Conservation (phyloP, 305 asterid species). For the Fraxinus xanthoxyloides region DNA sequence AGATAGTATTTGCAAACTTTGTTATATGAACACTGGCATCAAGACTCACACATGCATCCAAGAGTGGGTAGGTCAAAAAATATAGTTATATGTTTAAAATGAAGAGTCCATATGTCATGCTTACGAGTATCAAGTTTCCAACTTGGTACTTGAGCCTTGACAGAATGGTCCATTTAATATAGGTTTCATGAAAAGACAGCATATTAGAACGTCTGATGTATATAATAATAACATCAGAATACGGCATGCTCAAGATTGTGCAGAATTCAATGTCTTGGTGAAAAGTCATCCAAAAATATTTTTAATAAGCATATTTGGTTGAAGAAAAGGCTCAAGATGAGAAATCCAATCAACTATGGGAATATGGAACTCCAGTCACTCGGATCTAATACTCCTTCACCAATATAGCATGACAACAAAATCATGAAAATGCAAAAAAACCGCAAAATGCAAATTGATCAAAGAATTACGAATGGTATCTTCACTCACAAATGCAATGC, state of each 20-base stretch:
- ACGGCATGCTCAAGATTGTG: neutral
- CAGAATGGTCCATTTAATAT: neutral
- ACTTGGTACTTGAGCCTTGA: neutral
- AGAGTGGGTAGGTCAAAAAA: neutral
- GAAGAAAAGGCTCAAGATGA: neutral
- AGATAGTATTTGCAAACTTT: neutral
- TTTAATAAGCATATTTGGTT: neutral
- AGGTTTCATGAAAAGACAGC: neutral
- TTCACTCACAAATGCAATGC: constrained; percentile 81
- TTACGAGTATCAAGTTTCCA: neutral
- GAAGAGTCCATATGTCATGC: neutral
- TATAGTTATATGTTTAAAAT: neutral
- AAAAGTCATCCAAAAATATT: neutral
- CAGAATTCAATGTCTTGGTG: neutral
- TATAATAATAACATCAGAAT: neutral
- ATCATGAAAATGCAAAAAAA: neutral
- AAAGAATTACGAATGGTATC: constrained; percentile 12
- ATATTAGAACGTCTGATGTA: neutral
- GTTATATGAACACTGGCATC: neutral
- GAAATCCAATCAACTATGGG: neutral
- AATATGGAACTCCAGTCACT: neutral
- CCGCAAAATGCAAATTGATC: neutral
- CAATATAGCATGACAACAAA: neutral
- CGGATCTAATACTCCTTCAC: neutral
- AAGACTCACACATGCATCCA: neutral